A percentile compares a stretch with the other conserved stretches of the same genome.
These are phyloP conservation scores for Catenaria anguillulae DNA, from an alignment of 371 early-diverging fungal genomes.

Conservation along the genomic window DNA sequence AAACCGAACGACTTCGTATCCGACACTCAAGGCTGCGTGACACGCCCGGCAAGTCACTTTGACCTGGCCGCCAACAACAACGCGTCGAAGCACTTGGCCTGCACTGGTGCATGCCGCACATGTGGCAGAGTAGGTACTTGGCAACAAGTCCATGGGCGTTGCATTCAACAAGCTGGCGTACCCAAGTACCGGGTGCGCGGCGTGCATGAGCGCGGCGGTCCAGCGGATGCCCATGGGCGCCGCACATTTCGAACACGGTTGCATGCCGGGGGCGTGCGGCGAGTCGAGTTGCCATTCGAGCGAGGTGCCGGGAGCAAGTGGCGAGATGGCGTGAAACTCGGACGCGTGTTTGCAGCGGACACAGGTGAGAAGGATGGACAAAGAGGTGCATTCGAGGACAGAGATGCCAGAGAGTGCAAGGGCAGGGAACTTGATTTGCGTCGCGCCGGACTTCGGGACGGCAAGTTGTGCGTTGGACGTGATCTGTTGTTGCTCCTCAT, in stretches of 20 bases:
- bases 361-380: constrained; percentile 52
- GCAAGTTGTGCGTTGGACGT: constrained; percentile 6
- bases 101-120: constrained; percentile 31
- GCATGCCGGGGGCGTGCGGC: neutral
- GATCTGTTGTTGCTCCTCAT: no score
- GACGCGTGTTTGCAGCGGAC: constrained; percentile 47
- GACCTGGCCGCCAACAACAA: constrained; percentile 8
- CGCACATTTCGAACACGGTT: constrained; percentile 49
- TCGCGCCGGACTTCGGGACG: constrained; percentile 33
- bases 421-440: constrained; percentile 49
- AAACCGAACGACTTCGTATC: constrained; percentile 35
- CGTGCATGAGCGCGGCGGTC: constrained; percentile 41
- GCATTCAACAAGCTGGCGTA: constrained; percentile 52
- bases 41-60: constrained; percentile 14
- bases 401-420: constrained; percentile 40
- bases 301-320: constrained; percentile 13
- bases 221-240: constrained; percentile 39
- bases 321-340: constrained; percentile 36
- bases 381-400: constrained; percentile 38
- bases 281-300: neutral
- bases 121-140: constrained; percentile 43
- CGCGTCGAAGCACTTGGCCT: neutral
- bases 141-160: constrained; percentile 46
- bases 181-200: constrained; percentile 43
- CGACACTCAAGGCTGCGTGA: constrained; percentile 17